These are phyloP conservation scores for Leccinum incarnatum DNA, from an alignment of 768 basidiomycete species.

Conservation along the genomic window DNA sequence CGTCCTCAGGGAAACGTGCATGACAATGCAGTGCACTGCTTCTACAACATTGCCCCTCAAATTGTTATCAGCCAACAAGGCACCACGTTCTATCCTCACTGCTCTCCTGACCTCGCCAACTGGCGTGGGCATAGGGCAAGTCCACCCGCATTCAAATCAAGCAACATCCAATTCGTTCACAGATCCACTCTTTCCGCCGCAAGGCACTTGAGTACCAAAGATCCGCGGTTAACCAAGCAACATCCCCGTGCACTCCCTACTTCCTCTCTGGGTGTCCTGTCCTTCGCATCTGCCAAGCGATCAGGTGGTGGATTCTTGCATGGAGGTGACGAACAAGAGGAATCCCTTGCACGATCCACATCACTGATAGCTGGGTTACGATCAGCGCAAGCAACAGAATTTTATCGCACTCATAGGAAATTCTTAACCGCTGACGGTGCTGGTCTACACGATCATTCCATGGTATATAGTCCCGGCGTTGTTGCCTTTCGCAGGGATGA, in stretches of 20 bases:
- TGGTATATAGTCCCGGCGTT: constrained; percentile 46
- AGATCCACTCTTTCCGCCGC: constrained; percentile 34
- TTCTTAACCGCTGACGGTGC: constrained; percentile 36
- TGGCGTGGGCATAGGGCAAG: constrained; percentile 29
- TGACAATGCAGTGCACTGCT: constrained; percentile 4
- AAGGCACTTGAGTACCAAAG: constrained; percentile 22
- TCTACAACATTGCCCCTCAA: constrained; percentile 37
- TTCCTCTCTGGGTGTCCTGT: constrained; percentile 38
- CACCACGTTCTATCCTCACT: constrained; percentile 42
- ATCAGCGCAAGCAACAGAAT: constrained; percentile 33
- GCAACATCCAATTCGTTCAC: constrained; percentile 29
- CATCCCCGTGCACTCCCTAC: constrained; percentile 19
- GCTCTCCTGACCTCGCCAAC: constrained; percentile 32
- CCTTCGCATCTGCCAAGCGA: constrained; percentile 43
- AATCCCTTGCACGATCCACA: constrained; percentile 39
- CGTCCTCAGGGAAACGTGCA: constrained; percentile 3
- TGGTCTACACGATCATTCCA: constrained; percentile 45
- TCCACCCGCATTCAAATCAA: constrained; percentile 6
- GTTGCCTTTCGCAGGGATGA: constrained; percentile 42
- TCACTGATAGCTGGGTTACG: constrained; percentile 40
- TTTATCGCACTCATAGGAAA: constrained; percentile 40
- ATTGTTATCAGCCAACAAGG: constrained; percentile 36
- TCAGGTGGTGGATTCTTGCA: constrained; percentile 44
- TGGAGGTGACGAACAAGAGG: constrained; percentile 48
- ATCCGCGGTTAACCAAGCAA: constrained; percentile 10